Evolutionary conservation across 1,284 basidiomycete species (phyloP).

Genomic region (Acaromyces ingoldii): DNA sequence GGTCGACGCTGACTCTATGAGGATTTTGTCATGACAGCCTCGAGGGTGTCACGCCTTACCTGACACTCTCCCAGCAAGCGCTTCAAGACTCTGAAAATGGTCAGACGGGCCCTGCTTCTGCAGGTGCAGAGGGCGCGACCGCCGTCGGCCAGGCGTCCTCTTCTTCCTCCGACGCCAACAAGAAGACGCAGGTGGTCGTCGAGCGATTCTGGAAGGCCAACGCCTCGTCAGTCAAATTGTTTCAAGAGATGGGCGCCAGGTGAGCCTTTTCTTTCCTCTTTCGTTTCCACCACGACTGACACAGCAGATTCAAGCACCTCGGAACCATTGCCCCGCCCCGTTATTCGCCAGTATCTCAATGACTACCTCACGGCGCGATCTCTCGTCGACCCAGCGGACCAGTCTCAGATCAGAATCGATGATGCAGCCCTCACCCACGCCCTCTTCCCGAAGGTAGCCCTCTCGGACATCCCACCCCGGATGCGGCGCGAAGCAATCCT

Average conservation of each 20-base stretch:
- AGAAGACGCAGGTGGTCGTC: neutral
- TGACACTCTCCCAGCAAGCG: neutral
- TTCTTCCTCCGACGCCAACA: neutral
- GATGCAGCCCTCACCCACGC: constrained; percentile 2
- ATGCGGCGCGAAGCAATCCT: constrained; percentile 1
- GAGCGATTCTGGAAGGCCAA: constrained; percentile 6
- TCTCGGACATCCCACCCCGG: neutral
- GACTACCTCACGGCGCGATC: neutral
- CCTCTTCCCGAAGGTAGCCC: constrained; percentile 5
- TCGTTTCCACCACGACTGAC: neutral
- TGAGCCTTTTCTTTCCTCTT: neutral
- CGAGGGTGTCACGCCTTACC: neutral
- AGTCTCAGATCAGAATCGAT: constrained; percentile 1
- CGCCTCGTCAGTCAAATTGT: constrained; percentile 3
- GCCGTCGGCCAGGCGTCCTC: neutral
- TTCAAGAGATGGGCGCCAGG: constrained; percentile 6
- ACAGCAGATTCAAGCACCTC: constrained; percentile 2
- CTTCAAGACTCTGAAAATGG: neutral
- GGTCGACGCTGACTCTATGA: neutral
- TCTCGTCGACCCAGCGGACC: neutral
- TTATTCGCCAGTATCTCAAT: neutral
- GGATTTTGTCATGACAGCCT: neutral
- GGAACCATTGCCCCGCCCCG: neutral
- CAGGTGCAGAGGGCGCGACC: neutral
- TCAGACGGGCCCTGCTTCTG: neutral